phyloP scores from a whole-genome alignment of 2,329 filamentous ascomycete genomes.

The Xylariaceae sp. region DNA sequence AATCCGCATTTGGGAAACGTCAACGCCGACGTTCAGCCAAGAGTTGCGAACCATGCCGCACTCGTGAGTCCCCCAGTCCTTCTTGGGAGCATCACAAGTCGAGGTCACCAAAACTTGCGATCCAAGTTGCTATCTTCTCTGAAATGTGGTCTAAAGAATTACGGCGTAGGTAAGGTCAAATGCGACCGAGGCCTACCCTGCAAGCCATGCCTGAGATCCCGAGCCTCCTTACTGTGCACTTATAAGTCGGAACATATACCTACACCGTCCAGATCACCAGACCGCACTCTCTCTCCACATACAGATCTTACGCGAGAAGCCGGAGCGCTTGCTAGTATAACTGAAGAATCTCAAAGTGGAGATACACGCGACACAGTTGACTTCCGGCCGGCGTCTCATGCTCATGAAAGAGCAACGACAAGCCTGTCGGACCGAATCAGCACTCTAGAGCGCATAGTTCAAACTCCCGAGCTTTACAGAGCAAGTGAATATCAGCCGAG shows the following conservation, averaged over 20 bases:
- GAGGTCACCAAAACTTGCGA: not conserved
- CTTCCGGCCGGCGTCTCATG: not conserved
- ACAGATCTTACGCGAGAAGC: not conserved
- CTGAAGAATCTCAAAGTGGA: constrained; percentile 1
- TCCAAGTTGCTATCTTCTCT: not conserved
- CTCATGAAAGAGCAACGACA: not conserved
- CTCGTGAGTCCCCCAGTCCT: constrained; percentile 17
- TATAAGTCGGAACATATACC: constrained; percentile 15
- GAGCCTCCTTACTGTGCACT: constrained; percentile 26
- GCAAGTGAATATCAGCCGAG: not conserved
- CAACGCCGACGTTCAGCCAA: constrained; percentile 28
- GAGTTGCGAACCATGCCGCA: constrained; percentile 29
- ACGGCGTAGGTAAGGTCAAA: constrained; percentile 23
- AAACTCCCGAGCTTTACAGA: not conserved
- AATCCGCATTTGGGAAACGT: constrained; percentile 18
- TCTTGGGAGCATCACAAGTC: not conserved
- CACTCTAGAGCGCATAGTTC: constrained; percentile 4
- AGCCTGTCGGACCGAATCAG: constrained; percentile 9
- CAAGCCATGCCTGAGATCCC: constrained; percentile 23
- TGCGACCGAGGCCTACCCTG: constrained; percentile 30
- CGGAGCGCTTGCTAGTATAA: not conserved
- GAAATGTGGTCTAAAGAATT: not conserved
- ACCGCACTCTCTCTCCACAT: not conserved
- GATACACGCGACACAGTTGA: not conserved
- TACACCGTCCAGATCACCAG: not conserved